A percentile compares a stretch with the other conserved stretches of the same genome.
phyloP scores from a whole-genome alignment of 208 protist species.

The Porcisia hertigi region DNA sequence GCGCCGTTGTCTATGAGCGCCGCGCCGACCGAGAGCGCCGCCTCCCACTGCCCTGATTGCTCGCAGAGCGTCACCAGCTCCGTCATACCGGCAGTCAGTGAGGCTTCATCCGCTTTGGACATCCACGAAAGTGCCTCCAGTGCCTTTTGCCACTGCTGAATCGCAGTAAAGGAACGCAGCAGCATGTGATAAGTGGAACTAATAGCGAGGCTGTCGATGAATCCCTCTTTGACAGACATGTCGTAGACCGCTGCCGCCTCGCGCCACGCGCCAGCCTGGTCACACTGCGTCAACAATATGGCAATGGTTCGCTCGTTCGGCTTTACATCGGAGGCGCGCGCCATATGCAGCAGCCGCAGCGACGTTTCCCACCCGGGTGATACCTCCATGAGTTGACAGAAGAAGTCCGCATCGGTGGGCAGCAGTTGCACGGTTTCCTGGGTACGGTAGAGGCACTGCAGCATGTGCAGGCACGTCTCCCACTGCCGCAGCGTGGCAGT shows the following conservation, averaged over 20 bases:
- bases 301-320: constrained; percentile 62
- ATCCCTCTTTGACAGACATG: constrained; percentile 62
- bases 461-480: constrained; percentile 77
- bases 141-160: constrained; percentile 83
- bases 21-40: constrained; percentile 54
- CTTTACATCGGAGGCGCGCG: constrained; percentile 55
- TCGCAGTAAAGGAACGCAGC: constrained; percentile 67
- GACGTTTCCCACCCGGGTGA: constrained; percentile 67
- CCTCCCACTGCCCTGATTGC: constrained; percentile 83
- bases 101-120: constrained; percentile 75
- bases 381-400: constrained; percentile 59
- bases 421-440: constrained; percentile 68
- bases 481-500: constrained; percentile 66
- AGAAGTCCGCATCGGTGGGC: constrained; percentile 58
- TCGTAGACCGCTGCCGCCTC: constrained; percentile 79
- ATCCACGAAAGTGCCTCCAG: constrained; percentile 87
- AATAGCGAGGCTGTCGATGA: constrained; percentile 55
- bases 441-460: constrained; percentile 54
- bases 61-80: constrained; percentile 82
- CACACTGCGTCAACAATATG: constrained; percentile 66
- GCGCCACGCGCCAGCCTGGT: constrained; percentile 64
- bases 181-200: constrained; percentile 74
- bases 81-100: constrained; percentile 59
- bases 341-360: constrained; percentile 60
- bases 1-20: constrained; percentile 47